phyloP scores from a whole-genome alignment of 2,329 filamentous ascomycete genomes.

The Neofusicoccum sp. region DNA sequence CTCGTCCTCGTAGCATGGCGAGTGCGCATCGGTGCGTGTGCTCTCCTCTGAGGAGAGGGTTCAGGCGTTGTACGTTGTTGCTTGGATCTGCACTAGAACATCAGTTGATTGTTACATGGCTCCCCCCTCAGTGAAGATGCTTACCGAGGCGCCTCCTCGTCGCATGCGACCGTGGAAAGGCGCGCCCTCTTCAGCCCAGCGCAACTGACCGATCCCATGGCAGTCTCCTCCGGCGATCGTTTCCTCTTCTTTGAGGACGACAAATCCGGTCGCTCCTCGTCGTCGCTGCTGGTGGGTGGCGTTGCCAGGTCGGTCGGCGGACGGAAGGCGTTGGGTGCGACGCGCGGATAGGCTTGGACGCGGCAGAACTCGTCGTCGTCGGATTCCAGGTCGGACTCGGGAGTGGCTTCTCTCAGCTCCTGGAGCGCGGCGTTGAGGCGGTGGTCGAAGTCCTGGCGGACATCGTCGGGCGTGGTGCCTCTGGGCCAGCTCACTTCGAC shows the following conservation, averaged over 20 bases:
- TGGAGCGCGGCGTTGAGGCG: not conserved
- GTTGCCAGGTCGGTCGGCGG: not conserved
- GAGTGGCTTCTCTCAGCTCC: not conserved
- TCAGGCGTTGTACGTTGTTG: not conserved
- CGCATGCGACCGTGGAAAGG: not conserved
- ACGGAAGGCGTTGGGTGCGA: too few species aligned
- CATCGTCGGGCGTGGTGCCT: not conserved
- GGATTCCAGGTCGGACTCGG: not conserved
- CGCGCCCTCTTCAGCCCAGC: not conserved
- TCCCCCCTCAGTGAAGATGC: not conserved
- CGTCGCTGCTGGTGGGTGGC: not conserved
- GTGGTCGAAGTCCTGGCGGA: not conserved
- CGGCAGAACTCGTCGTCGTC: not conserved
- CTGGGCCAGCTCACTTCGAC: not conserved
- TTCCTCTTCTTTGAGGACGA: not conserved
- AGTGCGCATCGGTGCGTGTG: not conserved
- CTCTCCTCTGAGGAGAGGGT: not conserved
- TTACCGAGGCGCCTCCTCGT: not conserved
- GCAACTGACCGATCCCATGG: too few species aligned
- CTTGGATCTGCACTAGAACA: not conserved
- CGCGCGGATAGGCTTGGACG: not conserved
- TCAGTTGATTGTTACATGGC: not conserved
- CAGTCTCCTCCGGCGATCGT: not conserved
- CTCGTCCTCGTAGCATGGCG: not conserved
- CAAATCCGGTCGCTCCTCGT: not conserved